These are phyloP conservation scores for Tricholoma sp. DNA, from an alignment of 768 basidiomycete genomes.

Conservation along the genomic window DNA sequence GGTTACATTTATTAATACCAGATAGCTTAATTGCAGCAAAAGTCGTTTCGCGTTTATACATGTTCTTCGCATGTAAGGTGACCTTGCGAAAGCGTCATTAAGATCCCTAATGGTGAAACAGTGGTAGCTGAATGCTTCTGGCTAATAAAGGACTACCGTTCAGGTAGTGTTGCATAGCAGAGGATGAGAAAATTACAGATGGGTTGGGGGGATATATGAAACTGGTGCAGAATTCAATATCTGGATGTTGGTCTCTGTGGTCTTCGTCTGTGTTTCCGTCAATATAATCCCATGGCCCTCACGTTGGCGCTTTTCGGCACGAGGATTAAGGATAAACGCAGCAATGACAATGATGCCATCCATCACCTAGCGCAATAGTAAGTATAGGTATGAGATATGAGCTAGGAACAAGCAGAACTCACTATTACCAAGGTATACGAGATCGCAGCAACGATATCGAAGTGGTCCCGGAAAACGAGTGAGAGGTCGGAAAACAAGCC, in stretches of 20 bases:
- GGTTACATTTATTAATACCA: conserved; percentile 9
- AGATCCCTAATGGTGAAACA: background rate
- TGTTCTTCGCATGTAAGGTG: background rate
- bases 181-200: background rate
- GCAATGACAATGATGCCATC: conserved; percentile 58
- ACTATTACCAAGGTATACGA: conserved; percentile 63
- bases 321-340: conserved; percentile 62
- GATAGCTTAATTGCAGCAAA: conserved; percentile 7
- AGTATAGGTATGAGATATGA: background rate
- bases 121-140: background rate
- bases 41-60: background rate
- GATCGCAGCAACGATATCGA: conserved; percentile 60
- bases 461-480: conserved; percentile 56
- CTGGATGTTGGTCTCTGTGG: background rate
- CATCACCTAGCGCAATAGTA: conserved; percentile 39
- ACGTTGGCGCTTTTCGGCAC: conserved; percentile 34
- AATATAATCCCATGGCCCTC: conserved; percentile 6
- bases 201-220: background rate
- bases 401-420: conserved; percentile 14
- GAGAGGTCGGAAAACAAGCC: conserved; percentile 67
- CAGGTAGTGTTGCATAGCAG: background rate
- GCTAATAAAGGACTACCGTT: background rate
- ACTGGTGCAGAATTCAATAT: background rate
- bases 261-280: conserved; percentile 2
- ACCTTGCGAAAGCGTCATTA: background rate